phyloP scores from a whole-genome alignment of 257 asterid species.

The Voacanga thouarsii region DNA sequence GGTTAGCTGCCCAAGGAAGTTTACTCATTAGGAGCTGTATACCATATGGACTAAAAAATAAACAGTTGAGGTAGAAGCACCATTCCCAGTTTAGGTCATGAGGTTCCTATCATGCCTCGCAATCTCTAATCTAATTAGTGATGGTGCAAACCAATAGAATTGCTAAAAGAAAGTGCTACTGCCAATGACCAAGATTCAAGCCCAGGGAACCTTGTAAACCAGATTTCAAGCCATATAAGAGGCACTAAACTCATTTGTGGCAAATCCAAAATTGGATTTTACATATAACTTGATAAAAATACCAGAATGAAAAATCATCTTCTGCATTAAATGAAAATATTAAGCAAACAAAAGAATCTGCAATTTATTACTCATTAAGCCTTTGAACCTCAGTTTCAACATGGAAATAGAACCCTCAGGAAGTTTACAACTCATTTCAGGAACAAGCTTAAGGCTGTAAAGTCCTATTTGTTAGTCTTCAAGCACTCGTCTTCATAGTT shows the following conservation, averaged over 20 bases:
- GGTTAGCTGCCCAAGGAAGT: background rate
- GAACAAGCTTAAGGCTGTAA: background rate
- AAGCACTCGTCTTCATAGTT: conserved; percentile 24
- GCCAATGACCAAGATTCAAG: too few species aligned
- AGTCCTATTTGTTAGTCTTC: background rate
- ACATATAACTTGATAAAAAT: background rate
- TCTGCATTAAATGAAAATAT: background rate
- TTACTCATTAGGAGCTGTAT: background rate
- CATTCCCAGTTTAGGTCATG: background rate
- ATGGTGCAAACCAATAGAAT: background rate
- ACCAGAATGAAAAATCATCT: background rate
- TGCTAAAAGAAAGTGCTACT: background rate
- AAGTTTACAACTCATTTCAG: background rate
- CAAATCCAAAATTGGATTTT: background rate
- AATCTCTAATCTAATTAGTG: background rate
- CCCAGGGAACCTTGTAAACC: background rate
- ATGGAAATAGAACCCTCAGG: background rate
- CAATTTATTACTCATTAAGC: background rate
- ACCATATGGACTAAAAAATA: background rate
- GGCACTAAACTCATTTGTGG: background rate
- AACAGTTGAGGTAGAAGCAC: background rate
- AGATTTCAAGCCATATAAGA: background rate
- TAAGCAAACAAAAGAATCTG: background rate
- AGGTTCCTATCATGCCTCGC: background rate
- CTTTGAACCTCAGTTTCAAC: background rate